Base-by-base conservation (phyloP, 2,329 filamentous ascomycete species). In the Alternaria sp. region DNA sequence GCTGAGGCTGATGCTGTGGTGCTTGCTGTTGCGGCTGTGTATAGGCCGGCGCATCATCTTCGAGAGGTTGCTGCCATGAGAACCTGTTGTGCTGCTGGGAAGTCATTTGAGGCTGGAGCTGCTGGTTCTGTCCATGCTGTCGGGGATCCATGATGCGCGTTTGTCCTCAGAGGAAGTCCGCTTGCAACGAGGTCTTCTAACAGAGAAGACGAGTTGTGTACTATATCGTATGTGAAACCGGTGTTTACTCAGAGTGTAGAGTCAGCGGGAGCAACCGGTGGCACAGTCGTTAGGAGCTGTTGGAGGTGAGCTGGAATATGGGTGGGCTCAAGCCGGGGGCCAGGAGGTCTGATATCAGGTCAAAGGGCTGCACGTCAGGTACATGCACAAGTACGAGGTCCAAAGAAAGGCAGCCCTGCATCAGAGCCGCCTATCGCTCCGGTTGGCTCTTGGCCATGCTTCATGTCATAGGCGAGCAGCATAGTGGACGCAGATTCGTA, bases 31-130 rank as follows among this genome's bases (percentile, higher is more conserved):
- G 59, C 57, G 57, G 65, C 54, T 47, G 59, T 40, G 28, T 12
- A 21, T 45, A 45, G 26, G 54, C 43, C 6, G 54, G 61, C 8
- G 30, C 19, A 17, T 50, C 46, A 30, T 75, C 74, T 36, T 69
- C 61, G 13, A 66, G 57, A 21, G 74, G 72, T 3, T 66, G 66
- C 59, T 79, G 77, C 77, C 77, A 79, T 51, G 77, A 79, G 64
- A 78, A 79, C 50, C 77, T 68, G 54, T 72, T 69, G 55, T 75
- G 65, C 51, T 70, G 70, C 47, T 50, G 69, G 45, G 55, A 51
- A 44, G 47, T 44, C 47, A 56, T 63, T 36, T 68, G 59, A 51
- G 59, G 54, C 62, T 62, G 67, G 51, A 59, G 59, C 36, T 69
- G 69, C 44, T 70, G 68, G n/a, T 36, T 44, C 32, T 67, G 65